Evolutionary conservation across 1,139 yeast species (phyloP), one percentile per base, ranked within the genome.

Genomic region (Scheffersomyces illinoinensis): DNA sequence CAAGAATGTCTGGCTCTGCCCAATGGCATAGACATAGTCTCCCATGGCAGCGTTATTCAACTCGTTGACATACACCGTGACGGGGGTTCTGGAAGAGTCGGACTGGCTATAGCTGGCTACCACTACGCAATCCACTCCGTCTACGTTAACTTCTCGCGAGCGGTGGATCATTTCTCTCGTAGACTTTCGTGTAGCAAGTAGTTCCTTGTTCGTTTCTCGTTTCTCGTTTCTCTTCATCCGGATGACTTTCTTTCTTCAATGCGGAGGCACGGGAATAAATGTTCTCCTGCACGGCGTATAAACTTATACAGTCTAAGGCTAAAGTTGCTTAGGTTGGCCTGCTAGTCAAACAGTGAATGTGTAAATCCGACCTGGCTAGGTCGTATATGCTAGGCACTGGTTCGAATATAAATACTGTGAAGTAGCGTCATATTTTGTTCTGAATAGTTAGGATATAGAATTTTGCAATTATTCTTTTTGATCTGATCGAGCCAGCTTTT

Each of bases 1-100:
- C 50, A 62, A 50, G 8, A 52, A 55, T 20, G 65, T 63, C 51
- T 58, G 53, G 52, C 58, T 58, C 20, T 57, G 53, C 46, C 64
- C 60, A 46, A 70, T 68, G 12, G 71, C 65, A 60, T 70, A 70
- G 18, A 64, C 64, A 56, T 70, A 70, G 50, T 66, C 64, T 23
- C 72, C 72, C 55, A 68, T 58, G 18, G 57, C 23, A 3, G 50
- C 14, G 55, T 65, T 65, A 52, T 64, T 66, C 19, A 24, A 55
- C 51, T 65, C 64, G 58, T 64, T 68, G 53, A 69, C 53, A 58
- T 70, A 68, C 4, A 68, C 66, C 18, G 70, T 62, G 12, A 67
- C 56, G 1, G 72, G 72, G 1, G 66, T 57, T 12, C 57, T 62
- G 18, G 54, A 55, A 10, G 50, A 50, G 26, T 48, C 26, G 10